Evolutionary conservation across 768 basidiomycete genomes (phyloP), one percentile per base, ranked within the genome.

Genomic region (Boletus subparvulus): DNA sequence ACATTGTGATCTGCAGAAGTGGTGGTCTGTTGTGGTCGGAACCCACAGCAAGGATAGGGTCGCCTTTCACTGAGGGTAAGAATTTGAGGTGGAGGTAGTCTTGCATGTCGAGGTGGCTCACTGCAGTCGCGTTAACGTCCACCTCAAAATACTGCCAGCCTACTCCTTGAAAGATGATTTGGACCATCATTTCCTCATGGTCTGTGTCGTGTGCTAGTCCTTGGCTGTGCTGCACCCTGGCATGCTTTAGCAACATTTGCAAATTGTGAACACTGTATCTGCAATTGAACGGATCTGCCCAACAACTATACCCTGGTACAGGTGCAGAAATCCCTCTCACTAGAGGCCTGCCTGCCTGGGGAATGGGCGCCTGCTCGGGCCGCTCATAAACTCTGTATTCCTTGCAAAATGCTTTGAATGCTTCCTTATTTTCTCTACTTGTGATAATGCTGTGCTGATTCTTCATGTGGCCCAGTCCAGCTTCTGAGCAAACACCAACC

Each of bases 221-320:
- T 50, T 50, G 47, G 0, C 11, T 6, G 9, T 50, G 53, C 4
- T 9, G 6, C 5, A 50, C 0, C 3, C 35, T 51, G 26, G 35
- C 43, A 9, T 56, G 44, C 43, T 0, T 46, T 13, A 56, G 37
- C 9, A 56, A 2, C 0, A 37, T 56, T 17, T 45, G 55, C 1
- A 49, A 56, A 8, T 56, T 10, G 2, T 30, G 9, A 32, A 56
- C 36, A 4, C 55, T 56, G 21, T 56, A 56, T n/a, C 21, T 32
- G 49, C 55, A 56, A 13, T 39, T 45, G 3, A 50, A 12, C 3
- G 43, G 49, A 26, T 50, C 55, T 9, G 43, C 55, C 42, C 28
- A 32, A 43, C 55, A 56, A 16, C 42, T 50, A 6, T 44, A 56
- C 5, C 26, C 26, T 26, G 42, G 49, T 2, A 40, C 16, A 6